Percentiles rank a stretch among this genome's conserved stretches.
Conservation (phyloP, 2,329 filamentous ascomycete species). For the Acephala macrosclerotiorum region DNA sequence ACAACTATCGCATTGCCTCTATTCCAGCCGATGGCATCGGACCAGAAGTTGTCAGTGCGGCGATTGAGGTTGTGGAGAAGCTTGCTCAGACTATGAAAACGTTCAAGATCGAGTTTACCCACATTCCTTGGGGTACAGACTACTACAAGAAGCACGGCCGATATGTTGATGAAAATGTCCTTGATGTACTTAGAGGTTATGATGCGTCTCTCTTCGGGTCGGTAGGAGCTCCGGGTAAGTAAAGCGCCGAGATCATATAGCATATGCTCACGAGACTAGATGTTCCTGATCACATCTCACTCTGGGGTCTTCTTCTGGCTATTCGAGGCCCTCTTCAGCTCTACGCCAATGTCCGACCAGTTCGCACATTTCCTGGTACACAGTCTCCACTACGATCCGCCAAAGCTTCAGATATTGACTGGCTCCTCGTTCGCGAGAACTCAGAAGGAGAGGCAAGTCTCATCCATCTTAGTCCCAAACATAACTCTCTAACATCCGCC, state of each 20-base stretch:
- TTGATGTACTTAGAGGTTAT: conserved; percentile 59
- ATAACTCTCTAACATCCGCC: conserved; percentile 13
- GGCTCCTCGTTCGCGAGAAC: conserved; percentile 71
- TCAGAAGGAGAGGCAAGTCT: conserved; percentile 60
- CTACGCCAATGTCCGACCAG: conserved; percentile 70
- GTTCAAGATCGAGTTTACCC: conserved; percentile 65
- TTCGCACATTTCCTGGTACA: conserved; percentile 62
- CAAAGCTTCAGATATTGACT: conserved; percentile 59
- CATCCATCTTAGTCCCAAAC: neutral
- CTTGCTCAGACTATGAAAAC: conserved; percentile 58
- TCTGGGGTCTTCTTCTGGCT: conserved; percentile 69
- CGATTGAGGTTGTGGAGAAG: conserved; percentile 66
- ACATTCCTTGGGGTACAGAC: conserved; percentile 57
- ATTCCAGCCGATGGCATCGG: conserved; percentile 71
- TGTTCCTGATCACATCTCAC: conserved; percentile 69
- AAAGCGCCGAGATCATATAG: too few species aligned
- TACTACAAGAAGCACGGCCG: conserved; percentile 63
- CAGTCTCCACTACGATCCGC: conserved; percentile 57
- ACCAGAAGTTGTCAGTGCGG: conserved; percentile 63
- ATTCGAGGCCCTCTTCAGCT: conserved; percentile 59
- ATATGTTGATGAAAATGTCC: conserved; percentile 63
- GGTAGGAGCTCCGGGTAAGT: conserved; percentile 59
- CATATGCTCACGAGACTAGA: conserved; percentile 44
- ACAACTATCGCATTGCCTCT: conserved; percentile 56
- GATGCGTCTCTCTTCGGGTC: conserved; percentile 66